phyloP scores from a whole-genome alignment of 768 basidiomycete genomes.

The Kwoniella shandongensis region DNA sequence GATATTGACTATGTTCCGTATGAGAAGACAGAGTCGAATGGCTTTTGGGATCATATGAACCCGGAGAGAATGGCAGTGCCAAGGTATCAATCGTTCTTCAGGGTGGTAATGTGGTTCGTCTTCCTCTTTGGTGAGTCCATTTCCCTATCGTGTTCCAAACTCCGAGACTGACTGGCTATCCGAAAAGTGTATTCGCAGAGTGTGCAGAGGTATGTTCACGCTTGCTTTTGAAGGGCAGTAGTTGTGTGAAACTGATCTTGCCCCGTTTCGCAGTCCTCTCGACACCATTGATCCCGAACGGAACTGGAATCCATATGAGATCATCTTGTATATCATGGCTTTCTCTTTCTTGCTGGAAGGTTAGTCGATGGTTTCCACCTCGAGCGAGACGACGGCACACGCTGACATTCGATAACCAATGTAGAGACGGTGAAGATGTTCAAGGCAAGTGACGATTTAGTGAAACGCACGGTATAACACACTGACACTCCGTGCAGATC shows the following conservation, averaged over 20 bases:
- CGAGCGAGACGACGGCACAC: not conserved
- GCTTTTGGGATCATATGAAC: conserved; percentile 72
- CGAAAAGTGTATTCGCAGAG: conserved; percentile 46
- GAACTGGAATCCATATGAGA: conserved; percentile 75
- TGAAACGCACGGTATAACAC: not conserved
- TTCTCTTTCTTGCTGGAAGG: conserved; percentile 79
- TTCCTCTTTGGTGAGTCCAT: conserved; percentile 34
- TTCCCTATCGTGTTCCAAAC: not conserved
- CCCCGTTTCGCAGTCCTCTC: conserved; percentile 74
- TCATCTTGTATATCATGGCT: conserved; percentile 73
- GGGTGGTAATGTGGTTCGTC: conserved; percentile 58
- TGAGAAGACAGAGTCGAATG: conserved; percentile 59
- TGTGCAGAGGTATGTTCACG: conserved; percentile 35
- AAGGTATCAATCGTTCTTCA: conserved; percentile 83
- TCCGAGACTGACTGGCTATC: not conserved
- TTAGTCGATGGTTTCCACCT: conserved; percentile 53
- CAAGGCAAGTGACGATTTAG: conserved; percentile 57
- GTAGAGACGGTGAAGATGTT: conserved; percentile 55
- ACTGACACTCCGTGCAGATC: conserved; percentile 54
- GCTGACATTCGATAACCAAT: not conserved
- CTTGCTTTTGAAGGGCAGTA: not conserved
- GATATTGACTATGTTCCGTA: conserved; percentile 80
- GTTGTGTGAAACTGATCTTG: conserved; percentile 62
- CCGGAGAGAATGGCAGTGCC: conserved; percentile 78
- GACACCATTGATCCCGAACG: conserved; percentile 65